phyloP scores from a whole-genome alignment of 441 rosid species.

The Croton setiger region DNA sequence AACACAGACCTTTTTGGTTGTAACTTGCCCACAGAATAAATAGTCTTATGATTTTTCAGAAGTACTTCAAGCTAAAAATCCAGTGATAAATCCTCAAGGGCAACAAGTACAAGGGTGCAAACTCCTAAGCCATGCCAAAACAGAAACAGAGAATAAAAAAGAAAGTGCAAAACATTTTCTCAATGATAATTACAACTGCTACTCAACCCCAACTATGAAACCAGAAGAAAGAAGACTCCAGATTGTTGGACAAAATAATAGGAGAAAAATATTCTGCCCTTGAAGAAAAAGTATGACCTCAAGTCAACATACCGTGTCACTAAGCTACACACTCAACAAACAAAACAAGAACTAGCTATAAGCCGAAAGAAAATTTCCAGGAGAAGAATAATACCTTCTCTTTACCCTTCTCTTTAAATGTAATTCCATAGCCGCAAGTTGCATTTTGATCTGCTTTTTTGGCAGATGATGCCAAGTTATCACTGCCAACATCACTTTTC shows the following conservation, averaged over 20 bases:
- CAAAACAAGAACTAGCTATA: not conserved
- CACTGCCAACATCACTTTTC: constrained; percentile 19
- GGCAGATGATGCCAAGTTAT: constrained; percentile 17
- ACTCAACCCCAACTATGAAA: not conserved
- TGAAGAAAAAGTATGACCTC: not conserved
- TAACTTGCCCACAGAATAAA: constrained; percentile 4
- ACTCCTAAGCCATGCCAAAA: not conserved
- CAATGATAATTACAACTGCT: not conserved
- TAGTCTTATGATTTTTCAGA: not conserved
- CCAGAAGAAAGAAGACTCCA: not conserved
- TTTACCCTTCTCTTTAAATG: constrained; percentile 39
- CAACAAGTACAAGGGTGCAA: not conserved
- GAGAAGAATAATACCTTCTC: constrained; percentile 20
- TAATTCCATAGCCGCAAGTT: constrained; percentile 29
- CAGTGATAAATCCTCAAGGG: not conserved
- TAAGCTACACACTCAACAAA: not conserved
- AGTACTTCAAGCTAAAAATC: not conserved
- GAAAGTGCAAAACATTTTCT: not conserved
- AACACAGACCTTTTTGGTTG: not conserved
- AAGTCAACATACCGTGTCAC: not conserved
- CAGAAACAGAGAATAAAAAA: not conserved
- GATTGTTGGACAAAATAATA: not conserved
- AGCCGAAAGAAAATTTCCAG: not conserved
- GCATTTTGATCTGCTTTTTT: constrained; percentile 29
- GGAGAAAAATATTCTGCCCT: not conserved